These are phyloP conservation scores for Fusarium caatingaense DNA, from an alignment of 2,329 filamentous ascomycete species.

Conservation along the genomic window DNA sequence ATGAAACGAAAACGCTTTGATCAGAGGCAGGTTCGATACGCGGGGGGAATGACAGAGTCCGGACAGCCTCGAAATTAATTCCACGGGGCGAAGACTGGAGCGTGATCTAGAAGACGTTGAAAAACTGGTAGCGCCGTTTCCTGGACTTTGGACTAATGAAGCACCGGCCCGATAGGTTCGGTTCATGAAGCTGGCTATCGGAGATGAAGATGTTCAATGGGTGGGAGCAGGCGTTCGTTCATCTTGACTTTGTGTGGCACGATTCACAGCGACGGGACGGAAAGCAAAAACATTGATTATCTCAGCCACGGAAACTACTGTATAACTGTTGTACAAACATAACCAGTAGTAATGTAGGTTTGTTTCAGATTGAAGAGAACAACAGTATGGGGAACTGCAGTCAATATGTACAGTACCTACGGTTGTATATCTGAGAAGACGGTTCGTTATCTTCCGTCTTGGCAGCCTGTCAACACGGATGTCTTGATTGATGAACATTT, in stretches of 20 bases:
- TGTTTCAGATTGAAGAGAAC: background rate
- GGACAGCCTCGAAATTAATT: conserved; percentile 11
- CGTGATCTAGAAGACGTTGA: background rate
- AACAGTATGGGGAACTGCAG: background rate
- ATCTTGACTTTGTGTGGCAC: background rate
- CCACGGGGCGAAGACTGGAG: background rate
- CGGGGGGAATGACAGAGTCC: background rate
- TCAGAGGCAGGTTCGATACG: conserved; percentile 6
- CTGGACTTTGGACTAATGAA: background rate
- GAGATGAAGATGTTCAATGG: conserved; percentile 7
- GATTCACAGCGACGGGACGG: background rate
- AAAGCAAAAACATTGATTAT: background rate
- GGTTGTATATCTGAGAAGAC: background rate
- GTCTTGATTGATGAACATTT: background rate
- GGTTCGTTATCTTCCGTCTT: conserved; percentile 6
- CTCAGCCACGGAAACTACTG: background rate
- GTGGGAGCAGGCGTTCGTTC: background rate
- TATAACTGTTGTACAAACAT: conserved; percentile 1
- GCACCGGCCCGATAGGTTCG: conserved; percentile 6
- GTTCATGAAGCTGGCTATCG: conserved; percentile 7
- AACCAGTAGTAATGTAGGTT: background rate
- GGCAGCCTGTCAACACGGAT: background rate
- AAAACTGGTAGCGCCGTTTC: background rate
- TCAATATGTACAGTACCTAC: background rate
- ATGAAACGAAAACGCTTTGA: conserved; percentile 29